phyloP scores from a whole-genome alignment of 257 asterid genomes.

The Solanum sitiens region DNA sequence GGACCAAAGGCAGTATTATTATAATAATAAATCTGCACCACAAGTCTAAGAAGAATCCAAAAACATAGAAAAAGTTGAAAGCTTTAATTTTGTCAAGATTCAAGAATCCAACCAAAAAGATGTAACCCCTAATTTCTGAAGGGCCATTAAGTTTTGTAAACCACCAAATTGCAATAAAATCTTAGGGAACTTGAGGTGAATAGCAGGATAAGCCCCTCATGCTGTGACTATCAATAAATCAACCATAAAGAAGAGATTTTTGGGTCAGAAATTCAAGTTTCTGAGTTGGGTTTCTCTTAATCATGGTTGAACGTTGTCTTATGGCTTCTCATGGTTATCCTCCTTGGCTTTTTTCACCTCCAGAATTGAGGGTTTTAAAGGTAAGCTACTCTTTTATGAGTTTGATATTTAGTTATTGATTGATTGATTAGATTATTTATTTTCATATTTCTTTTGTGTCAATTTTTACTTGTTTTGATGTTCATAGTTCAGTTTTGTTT shows the following conservation, averaged over 20 bases:
- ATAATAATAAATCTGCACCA: not conserved
- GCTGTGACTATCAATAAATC: not conserved
- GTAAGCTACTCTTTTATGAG: conserved; percentile 7
- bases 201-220: conserved; percentile 27
- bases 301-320: conserved; percentile 50
- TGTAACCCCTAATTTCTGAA: not conserved
- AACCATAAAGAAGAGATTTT: not conserved
- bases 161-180: conserved; percentile 15
- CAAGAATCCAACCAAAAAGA: conserved; percentile 2
- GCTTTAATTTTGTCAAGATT: conserved; percentile 1
- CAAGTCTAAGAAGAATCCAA: not conserved
- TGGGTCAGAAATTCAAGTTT: conserved; percentile 1
- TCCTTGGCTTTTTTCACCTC: conserved; percentile 26
- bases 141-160: not conserved
- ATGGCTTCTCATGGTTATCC: conserved; percentile 67
- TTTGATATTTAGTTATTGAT: not conserved
- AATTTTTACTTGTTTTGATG: not conserved
- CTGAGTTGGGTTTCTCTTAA: conserved; percentile 6
- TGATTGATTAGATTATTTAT: not conserved
- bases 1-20: not conserved
- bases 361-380: conserved; percentile 39
- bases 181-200: conserved; percentile 24
- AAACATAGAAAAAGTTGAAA: not conserved
- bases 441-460: not conserved
- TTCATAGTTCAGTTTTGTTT: not conserved